A percentile compares a stretch with the other conserved stretches of the same genome.
These are phyloP conservation scores for Creolimax fragrantissima DNA, from an alignment of 78 protist species.

Conservation along the genomic window DNA sequence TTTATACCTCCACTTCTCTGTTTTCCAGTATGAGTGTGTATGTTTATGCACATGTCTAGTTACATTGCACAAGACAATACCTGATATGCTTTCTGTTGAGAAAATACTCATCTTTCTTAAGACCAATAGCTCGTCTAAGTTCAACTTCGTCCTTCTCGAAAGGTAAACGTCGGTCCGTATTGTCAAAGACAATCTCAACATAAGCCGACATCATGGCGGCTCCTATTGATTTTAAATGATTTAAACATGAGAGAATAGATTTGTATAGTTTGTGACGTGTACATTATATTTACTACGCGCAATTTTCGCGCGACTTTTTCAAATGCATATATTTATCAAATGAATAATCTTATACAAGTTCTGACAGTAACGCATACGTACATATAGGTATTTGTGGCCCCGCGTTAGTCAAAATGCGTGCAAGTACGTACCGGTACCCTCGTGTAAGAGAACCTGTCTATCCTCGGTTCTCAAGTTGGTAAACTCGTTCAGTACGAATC, in stretches of 20 bases:
- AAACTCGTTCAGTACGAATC: slow-evolving; percentile 67
- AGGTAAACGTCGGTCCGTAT: slow-evolving; percentile 82
- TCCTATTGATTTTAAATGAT: slow-evolving; percentile 65
- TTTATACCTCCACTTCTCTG: not conserved
- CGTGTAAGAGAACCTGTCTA: slow-evolving; percentile 61
- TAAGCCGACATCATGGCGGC: slow-evolving; percentile 60
- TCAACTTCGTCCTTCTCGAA: slow-evolving; percentile 74
- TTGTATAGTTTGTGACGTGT: no score
- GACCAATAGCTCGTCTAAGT: slow-evolving; percentile 70
- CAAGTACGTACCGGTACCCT: not conserved
- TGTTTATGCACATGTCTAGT: not conserved
- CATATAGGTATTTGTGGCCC: no score
- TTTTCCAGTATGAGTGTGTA: not conserved
- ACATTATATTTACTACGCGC: no score
- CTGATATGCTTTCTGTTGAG: slow-evolving; percentile 59
- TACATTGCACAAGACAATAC: not conserved
- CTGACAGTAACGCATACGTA: no score
- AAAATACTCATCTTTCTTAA: slow-evolving; percentile 85
- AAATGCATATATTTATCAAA: no score
- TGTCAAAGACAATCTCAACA: slow-evolving; percentile 91
- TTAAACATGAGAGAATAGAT: no score
- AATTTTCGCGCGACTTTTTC: no score
- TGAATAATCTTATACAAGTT: no score
- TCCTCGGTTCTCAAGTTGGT: slow-evolving; percentile 38
- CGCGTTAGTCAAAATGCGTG: no score